Base-by-base conservation (phyloP, 805 yeast genomes). In the Starmerella etchellsii region DNA sequence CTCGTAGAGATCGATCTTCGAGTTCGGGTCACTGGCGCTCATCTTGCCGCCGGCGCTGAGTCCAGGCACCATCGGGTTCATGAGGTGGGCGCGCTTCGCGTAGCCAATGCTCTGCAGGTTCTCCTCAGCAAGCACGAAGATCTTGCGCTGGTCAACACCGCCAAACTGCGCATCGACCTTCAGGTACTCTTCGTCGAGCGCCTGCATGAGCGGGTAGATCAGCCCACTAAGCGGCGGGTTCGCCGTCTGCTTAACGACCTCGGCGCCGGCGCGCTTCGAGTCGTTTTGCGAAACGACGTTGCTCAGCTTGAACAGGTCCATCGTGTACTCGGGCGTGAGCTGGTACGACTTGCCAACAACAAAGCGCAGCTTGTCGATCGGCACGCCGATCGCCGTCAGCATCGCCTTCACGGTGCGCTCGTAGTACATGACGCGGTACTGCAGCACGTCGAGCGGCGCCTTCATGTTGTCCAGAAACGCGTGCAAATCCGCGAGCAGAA, bases 11-110 rank as follows among this genome's bases (percentile, higher is more conserved):
- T 91, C 98, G 49, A 91, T 85, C 66, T 91, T 91, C 42, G 97
- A 87, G 69, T 85, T 91, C 54, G 98, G 96, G 66, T 91, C 98
- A 27, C 95, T 83, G 2, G 98, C 95, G 54, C 95, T 83, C 99
- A 91, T 91, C 61, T 91, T 91, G 56, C 70, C 98, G 54, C 97
- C 96, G 65, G 87, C 95, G 25, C 80, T 76, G 54, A 91, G 73
- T 40, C 98, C 97, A 37, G 98, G 98, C 35, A 93, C 95, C 97
- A 91, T 88, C 41, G 85, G 88, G 67, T 91, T 91, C 99, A 91
- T 91, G 59, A 91, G 70, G 66, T 91, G 99, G 24, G 94, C 98
- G 61, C 99, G 79, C 71, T 91, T 91, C 66, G 81, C 83, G 78
- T 88, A 91, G 31, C 96, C 96, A 42, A 91, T 56, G 37, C 74